Base-by-base conservation (phyloP, 2,329 filamentous ascomycete genomes). In the Graphilbum fragrans region DNA sequence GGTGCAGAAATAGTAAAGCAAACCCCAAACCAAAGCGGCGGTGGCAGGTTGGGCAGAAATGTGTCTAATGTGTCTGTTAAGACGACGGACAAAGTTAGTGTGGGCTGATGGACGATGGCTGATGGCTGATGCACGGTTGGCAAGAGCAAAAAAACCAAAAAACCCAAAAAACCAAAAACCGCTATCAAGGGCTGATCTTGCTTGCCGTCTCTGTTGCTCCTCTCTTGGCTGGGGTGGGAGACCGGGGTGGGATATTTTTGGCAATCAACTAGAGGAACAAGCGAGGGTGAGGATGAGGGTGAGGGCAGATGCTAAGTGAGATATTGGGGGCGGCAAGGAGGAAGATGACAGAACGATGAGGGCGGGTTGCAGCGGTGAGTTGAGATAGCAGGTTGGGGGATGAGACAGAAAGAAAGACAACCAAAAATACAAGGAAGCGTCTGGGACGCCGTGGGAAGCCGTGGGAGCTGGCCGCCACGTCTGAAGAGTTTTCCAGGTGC, bases 1-100 rank as follows among this genome's bases (percentile, higher is more conserved):
- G 19, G 7, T 2, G 21, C 1, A 17, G 21, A 16, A 8, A 23
- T 19, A 10, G 3, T 27, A 39, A 3, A 18, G 14, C 7, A 29
- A 35, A 8, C 19, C 39, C 37, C 20, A 42, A 31, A 14, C 33
- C 23, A 21, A 20, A 18, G 31, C 21, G 11, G 33, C 35, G 18
- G 12, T 39, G 37, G 17, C 40, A 41, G 41, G 45, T 46, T 41
- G 44, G 44, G 45, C 38, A 45, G 45, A 49, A 45, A 47, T 47
- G 8, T 31, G 11, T 31, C 12, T 7, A 7, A 31, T 10, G 29
- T 5, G 29, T 10, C 14, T n/a, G n/a, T 29, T 29, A 8, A 14
- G 25, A 29, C 25, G 25, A 29, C 25, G 25, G 25, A 29, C n/a
- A n/a, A n/a, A n/a, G 29, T 31, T 31, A 31, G 29, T 31, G 29